Percentiles rank a stretch among this genome's conserved stretches.
These are phyloP conservation scores for Nigrospora osmanthi DNA, from an alignment of 2,329 filamentous ascomycete species.

Conservation along the genomic window DNA sequence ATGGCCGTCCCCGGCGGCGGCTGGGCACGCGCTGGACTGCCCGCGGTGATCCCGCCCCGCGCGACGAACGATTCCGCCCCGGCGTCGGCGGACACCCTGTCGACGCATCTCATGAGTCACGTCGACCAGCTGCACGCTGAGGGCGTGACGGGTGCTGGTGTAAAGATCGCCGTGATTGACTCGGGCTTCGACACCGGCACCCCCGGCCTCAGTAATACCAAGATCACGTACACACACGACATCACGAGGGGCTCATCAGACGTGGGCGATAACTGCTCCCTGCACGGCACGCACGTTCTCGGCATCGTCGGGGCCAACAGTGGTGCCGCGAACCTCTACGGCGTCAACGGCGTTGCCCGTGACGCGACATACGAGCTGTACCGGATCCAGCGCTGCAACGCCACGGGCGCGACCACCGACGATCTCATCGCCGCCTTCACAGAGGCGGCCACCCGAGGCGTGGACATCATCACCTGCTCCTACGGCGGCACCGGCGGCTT, in stretches of 20 bases:
- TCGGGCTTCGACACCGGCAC: not conserved
- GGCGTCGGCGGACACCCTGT: not conserved
- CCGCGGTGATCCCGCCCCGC: not conserved
- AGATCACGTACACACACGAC: not conserved
- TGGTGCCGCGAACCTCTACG: not conserved
- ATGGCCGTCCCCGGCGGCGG: not conserved
- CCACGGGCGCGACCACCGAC: not conserved
- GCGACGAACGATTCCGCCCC: not conserved
- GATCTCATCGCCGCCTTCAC: slow-evolving; percentile 5
- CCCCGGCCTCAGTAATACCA: not conserved
- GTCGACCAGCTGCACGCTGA: not conserved
- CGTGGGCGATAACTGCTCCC: not conserved
- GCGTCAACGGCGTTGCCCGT: not conserved
- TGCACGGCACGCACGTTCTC: not conserved
- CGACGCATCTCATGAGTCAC: not conserved
- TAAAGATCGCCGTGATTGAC: not conserved
- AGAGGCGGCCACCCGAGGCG: not conserved
- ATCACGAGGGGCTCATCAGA: not conserved
- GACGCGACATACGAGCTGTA: not conserved
- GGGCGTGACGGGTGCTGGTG: not conserved
- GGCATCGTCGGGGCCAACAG: slow-evolving; percentile 1
- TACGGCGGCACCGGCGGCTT: not conserved
- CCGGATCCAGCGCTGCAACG: not conserved
- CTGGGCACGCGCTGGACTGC: not conserved
- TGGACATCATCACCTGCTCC: not conserved